Evolutionary conservation across 2,329 filamentous ascomycete genomes (phyloP), one percentile per base, ranked within the genome.

Genomic region (Didymosphaeria variabile): DNA sequence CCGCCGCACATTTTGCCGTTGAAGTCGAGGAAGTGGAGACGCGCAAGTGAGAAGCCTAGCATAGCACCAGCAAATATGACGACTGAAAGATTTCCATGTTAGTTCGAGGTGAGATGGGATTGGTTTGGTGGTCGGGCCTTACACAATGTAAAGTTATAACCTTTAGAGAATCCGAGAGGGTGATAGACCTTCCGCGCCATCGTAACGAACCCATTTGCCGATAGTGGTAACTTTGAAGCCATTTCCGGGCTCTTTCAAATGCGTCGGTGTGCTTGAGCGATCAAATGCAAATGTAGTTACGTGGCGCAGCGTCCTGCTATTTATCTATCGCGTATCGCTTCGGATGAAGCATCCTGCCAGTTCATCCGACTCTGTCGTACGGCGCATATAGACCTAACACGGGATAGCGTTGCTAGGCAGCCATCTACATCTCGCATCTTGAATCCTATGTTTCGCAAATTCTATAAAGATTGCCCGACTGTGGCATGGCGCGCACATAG

Each of bases 141-240:
- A 51, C 82, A 89, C 2, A 89, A 77, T 40, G 78, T 64, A 65
- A 88, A 87, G 71, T 87, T 88, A 79, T 87, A 88, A 38, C 79
- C 80, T 67, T 84, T 85, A 2, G 76, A 72, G 76, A 89, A 89
- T 52, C 87, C 87, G 29, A 88, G 60, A 2, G 80, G 75, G 46
- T 76, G 79, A 50, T 70, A 67, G 23, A 73, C 17, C n/a, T 34
- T 51, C 9, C 29, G 29, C 10, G 17, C 15, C 5, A 17, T 21
- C 1, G 12, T 36, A 3, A 34, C 29, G 17, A 51, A 51, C 6
- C 15, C 10, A 19, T 51, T 51, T 7, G 40, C 3, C 2, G 47
- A 36, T n/a, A 29, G 19, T 36, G 47, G 36, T 19, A 15, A n/a
- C 47, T 36, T 51, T n/a, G 15, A 31, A 31, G 45, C 9, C 8